Base-by-base conservation (phyloP, 2,329 filamentous ascomycete species). In the Alternaria brassicicola region DNA sequence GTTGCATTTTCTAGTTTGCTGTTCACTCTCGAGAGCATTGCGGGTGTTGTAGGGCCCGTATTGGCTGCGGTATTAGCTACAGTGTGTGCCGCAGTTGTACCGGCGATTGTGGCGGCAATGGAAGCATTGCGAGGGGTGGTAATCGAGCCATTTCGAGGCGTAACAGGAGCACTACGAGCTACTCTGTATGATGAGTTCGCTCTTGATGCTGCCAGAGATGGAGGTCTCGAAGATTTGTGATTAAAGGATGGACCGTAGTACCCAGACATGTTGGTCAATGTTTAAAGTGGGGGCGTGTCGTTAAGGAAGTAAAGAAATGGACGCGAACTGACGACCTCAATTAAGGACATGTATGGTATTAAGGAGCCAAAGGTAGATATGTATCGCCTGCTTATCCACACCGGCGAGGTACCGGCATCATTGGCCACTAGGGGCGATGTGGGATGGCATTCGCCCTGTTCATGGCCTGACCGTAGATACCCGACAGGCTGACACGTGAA, bases 201-300 rank as follows among this genome's bases (percentile, higher is more conserved):
- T 51, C 59, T 59, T 13, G 61, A 64, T 17, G 61, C 61, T 57
- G 55, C 61, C 31, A 64, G 43, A 42, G 61, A 64, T 10, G 55
- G 52, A 13, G 61, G 61, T 35, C 61, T 58, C 2, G 61, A 64
- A 4, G 55, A 54, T 3, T 45, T 57, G 25, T 39, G 52, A 45
- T 61, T 43, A 47, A 64, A 64, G n/a, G 61, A 64, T 23, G 61
- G 61, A n/a, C 61, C 61, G 30, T 64, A 64, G 46, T 64, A 64
- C n/a, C 61, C 61, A 47, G 61, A 64, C 61, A 64, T 64, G 13
- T 49, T 52, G 39, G 31, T 30, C 21, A 36, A 49, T 17, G 7
- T 45, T 21, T 38, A 38, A 47, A 47, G 21, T 38, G 42, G 13
- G 26, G 49, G 15, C 17, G 36, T 23, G 36, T 23, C 45, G 36